Evolutionary conservation across 306 rosid genomes (phyloP).

Genomic region (Fagus crenata): DNA sequence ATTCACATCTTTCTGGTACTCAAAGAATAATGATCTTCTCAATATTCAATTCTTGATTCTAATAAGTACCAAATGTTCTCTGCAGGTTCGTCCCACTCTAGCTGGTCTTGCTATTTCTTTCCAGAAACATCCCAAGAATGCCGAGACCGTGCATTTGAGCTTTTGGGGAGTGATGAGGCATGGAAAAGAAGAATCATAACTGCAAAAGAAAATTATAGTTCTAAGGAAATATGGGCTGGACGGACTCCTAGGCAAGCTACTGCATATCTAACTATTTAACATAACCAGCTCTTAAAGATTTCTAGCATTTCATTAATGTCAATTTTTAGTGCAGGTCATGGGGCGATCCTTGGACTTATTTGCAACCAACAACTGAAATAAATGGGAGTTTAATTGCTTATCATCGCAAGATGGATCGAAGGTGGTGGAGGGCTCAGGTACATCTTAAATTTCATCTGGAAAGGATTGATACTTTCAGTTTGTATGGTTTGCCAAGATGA

Average conservation of each 20-base stretch:
- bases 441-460: neutral
- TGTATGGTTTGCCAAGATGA: neutral
- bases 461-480: neutral
- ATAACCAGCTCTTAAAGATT: constrained; percentile 18
- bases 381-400: constrained; percentile 73
- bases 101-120: constrained; percentile 94
- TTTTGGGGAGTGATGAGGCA: constrained; percentile 61
- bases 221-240: constrained; percentile 83
- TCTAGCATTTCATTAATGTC: neutral
- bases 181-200: constrained; percentile 61
- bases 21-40: neutral
- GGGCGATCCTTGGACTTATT: constrained; percentile 84
- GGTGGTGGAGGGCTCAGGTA: constrained; percentile 99
- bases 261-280: constrained; percentile 16
- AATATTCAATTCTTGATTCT: neutral
- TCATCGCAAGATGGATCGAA: constrained; percentile 83
- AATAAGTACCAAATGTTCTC: constrained; percentile 9
- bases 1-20: no score
- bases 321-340: constrained; percentile 54
- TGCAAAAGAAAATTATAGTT: constrained; percentile 63
- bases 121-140: constrained; percentile 86
- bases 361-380: constrained; percentile 91
- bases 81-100: constrained; percentile 62
- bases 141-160: constrained; percentile 64
- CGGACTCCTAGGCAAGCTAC: constrained; percentile 67